phyloP scores from a whole-genome alignment of 164 flowering plant genomes.

The Warburgia ugandensis region DNA sequence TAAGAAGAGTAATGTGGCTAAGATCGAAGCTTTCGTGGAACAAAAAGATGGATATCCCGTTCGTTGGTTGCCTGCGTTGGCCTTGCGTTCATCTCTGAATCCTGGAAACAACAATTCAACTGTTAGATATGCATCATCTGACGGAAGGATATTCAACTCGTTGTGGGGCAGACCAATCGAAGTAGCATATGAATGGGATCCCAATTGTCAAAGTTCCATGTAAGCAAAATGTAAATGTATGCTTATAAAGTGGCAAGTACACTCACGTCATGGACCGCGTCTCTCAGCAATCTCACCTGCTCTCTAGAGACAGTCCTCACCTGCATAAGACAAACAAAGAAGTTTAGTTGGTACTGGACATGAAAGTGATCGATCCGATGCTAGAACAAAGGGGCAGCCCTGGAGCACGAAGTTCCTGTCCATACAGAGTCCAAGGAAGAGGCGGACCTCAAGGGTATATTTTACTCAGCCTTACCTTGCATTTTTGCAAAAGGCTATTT shows the following conservation, averaged over 20 bases:
- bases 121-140: neutral
- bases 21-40: neutral
- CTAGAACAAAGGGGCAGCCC: too few species aligned
- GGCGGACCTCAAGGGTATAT: too few species aligned
- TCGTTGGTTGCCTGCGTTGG: conserved; percentile 3
- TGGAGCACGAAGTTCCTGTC: too few species aligned
- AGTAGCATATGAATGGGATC: too few species aligned
- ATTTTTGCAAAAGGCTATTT: too few species aligned
- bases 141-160: too few species aligned
- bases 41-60: neutral
- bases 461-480: too few species aligned
- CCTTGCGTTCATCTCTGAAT: conserved; percentile 8
- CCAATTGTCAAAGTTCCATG: too few species aligned
- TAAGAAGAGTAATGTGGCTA: too few species aligned
- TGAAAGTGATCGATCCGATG: neutral
- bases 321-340: neutral
- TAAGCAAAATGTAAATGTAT: neutral
- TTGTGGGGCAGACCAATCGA: too few species aligned
- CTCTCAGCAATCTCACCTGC: conserved; percentile 14
- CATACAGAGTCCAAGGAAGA: too few species aligned
- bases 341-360: neutral
- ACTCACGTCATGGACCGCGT: conserved; percentile 16
- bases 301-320: conserved; percentile 16
- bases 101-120: conserved; percentile 1
- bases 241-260: neutral